Evolutionary conservation across 2,329 filamentous ascomycete genomes (phyloP), one percentile per base, ranked within the genome.

Genomic region (Talaromyces sp.): DNA sequence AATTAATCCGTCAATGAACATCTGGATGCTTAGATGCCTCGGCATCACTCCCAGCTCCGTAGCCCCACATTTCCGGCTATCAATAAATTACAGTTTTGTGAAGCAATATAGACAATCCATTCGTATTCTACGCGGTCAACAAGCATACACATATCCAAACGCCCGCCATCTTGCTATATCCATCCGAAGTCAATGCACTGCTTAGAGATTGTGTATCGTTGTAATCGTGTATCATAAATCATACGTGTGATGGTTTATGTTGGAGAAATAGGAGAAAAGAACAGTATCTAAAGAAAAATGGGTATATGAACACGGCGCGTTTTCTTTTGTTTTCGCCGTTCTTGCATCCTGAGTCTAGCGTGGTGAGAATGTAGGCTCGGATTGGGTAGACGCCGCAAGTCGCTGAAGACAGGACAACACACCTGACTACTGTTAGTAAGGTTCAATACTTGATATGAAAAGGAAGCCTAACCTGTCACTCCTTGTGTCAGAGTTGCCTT

Each of bases 401-500:
- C 82, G 84, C 69, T 85, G 83, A 58, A 86, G 73, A 57, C 82
- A 83, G 41, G 83, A 81, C 50, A 85, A 77, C 48, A 84, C 82
- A 67, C 82, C 82, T 84, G 59, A 6, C 14, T 7, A 19, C 1
- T n/a, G 2, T 54, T 11, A 56, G 16, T 37, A 71, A 64, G 63
- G 1, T 65, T 59, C 5, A 39, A 33, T n/a, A 10, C 43, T 33
- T 4, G 52, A 62, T 50, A 43, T 41, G 37, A 68, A 6, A 31
- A 45, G 24, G 50, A 60, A 60, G n/a, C 50, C 10, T 33, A 83
- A 91, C 93, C 93, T 76, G 91, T 96, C 50, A 96, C 92, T 69
- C 94, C 94, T 76, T 97, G 94, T 0, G 92, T 94, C 72, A 97
- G 77, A 0, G 94, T 97, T 1, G 90, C 88, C 57, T 87, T 88